Percentiles rank a stretch among this genome's conserved stretches.
These are phyloP conservation scores for Backusella circina DNA, from an alignment of 192 early-diverging fungal genomes.

Conservation along the genomic window DNA sequence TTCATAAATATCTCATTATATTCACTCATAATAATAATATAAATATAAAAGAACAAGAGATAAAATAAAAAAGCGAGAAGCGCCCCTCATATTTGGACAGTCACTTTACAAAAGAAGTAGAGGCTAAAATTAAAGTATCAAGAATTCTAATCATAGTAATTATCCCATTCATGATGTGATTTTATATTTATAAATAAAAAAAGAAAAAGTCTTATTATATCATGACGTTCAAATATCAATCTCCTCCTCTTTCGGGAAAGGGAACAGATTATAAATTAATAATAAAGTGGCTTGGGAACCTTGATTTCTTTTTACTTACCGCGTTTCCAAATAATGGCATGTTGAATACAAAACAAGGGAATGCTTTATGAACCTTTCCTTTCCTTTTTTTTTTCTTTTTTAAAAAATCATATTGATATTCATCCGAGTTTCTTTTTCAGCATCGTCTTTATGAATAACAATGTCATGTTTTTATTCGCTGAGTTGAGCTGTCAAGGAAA, in stretches of 20 bases:
- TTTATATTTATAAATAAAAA: neutral
- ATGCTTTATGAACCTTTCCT: neutral
- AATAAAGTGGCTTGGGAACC: neutral
- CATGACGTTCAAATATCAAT: neutral
- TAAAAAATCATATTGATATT: neutral
- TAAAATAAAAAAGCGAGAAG: neutral
- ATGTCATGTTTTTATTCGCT: neutral
- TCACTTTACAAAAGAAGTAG: neutral
- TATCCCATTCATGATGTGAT: neutral
- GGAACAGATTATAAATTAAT: neutral
- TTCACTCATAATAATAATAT: neutral
- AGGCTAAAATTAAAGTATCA: neutral
- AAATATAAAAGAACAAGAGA: neutral
- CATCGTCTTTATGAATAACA: no score
- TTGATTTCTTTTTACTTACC: neutral
- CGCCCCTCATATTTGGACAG: neutral
- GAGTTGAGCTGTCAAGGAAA: neutral
- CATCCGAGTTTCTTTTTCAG: no score
- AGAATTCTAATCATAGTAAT: no score
- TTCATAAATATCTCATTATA: conserved; percentile 29
- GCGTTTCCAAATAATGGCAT: neutral
- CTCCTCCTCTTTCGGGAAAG: neutral
- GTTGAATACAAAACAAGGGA: no score
- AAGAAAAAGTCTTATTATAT: neutral
- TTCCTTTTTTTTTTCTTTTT: neutral